phyloP scores from a whole-genome alignment of 768 basidiomycete species.

The Rhizopogon vinicolor region DNA sequence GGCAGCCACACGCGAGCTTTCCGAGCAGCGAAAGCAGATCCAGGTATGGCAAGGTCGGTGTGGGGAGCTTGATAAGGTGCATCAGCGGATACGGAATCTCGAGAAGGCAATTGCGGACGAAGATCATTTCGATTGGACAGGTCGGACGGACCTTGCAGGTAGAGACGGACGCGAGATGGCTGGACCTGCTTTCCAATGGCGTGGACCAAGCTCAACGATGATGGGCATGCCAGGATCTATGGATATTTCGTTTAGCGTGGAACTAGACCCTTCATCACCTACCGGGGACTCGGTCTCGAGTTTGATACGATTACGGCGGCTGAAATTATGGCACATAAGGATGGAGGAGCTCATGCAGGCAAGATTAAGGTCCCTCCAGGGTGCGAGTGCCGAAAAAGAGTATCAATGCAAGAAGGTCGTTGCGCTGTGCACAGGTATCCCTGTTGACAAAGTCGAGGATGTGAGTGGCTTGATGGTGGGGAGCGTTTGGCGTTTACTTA shows the following conservation, averaged over 20 bases:
- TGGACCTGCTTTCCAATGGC: slow-evolving; percentile 63
- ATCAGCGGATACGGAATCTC: slow-evolving; percentile 80
- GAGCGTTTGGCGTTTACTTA: slow-evolving; percentile 20
- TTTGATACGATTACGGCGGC: slow-evolving; percentile 66
- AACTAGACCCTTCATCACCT: slow-evolving; percentile 72
- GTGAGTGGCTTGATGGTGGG: slow-evolving; percentile 45
- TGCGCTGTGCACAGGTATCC: slow-evolving; percentile 81
- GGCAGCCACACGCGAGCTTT: slow-evolving; percentile 84
- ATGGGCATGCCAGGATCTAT: slow-evolving; percentile 58
- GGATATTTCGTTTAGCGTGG: slow-evolving; percentile 58
- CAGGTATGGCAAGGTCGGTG: slow-evolving; percentile 69
- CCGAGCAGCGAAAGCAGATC: slow-evolving; percentile 86
- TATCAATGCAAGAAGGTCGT: slow-evolving; percentile 91
- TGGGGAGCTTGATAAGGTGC: slow-evolving; percentile 75
- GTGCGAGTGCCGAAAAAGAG: slow-evolving; percentile 83
- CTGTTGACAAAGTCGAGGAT: slow-evolving; percentile 84
- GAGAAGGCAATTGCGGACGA: slow-evolving; percentile 75
- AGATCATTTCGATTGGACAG: slow-evolving; percentile 86
- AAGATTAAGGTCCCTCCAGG: slow-evolving; percentile 66
- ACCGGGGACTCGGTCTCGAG: slow-evolving; percentile 49
- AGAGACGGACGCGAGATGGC: slow-evolving; percentile 29
- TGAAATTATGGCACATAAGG: slow-evolving; percentile 81
- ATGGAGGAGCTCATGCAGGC: slow-evolving; percentile 71
- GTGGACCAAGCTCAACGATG: slow-evolving; percentile 65
- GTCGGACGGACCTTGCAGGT: slow-evolving; percentile 51